A percentile compares a stretch with the other conserved stretches of the same genome.
These are phyloP conservation scores for Pseudozyma pruni DNA, from an alignment of 1,284 basidiomycete species.

Conservation along the genomic window DNA sequence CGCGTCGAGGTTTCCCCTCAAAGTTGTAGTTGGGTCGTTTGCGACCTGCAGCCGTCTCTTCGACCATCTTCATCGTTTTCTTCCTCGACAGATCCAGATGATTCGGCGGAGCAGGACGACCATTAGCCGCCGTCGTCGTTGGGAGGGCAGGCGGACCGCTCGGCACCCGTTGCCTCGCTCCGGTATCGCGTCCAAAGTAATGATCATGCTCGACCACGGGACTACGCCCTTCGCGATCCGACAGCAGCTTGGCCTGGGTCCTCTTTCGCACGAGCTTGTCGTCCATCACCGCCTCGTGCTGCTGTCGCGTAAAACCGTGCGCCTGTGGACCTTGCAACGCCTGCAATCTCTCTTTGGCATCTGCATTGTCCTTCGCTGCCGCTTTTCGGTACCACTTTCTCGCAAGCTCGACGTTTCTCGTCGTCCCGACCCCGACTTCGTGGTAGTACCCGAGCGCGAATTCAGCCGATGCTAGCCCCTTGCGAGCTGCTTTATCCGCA, in stretches of 20 bases:
- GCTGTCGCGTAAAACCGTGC: constrained; percentile 75
- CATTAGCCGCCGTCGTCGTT: constrained; percentile 2
- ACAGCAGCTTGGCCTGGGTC: constrained; percentile 75
- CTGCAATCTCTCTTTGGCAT: constrained; percentile 79
- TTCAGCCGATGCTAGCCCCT: constrained; percentile 82
- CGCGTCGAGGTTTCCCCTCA: constrained; percentile 4
- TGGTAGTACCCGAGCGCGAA: constrained; percentile 94
- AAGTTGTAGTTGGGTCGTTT: constrained; percentile 26
- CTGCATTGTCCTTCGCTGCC: constrained; percentile 80
- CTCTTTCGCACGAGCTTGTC: constrained; percentile 82
- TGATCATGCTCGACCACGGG: constrained; percentile 39
- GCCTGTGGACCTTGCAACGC: constrained; percentile 73
- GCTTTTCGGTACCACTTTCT: constrained; percentile 77
- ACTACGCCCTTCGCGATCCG: constrained; percentile 45
- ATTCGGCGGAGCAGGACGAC: constrained; percentile 10
- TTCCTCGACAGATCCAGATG: constrained; percentile 44
- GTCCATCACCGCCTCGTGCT: constrained; percentile 83
- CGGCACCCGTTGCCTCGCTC: constrained; percentile 3
- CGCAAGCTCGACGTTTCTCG: constrained; percentile 75
- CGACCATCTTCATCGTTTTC: constrained; percentile 59
- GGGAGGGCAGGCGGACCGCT: constrained; percentile 17
- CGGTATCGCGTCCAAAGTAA: constrained; percentile 11
- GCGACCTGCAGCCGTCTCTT: constrained; percentile 45
- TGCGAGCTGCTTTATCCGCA: constrained; percentile 87
- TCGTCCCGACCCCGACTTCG: constrained; percentile 73